A percentile compares a stretch with the other conserved stretches of the same genome.
Evolutionary conservation across 116 monocot species (phyloP).

Genomic region (Dioscorea cayenensis): DNA sequence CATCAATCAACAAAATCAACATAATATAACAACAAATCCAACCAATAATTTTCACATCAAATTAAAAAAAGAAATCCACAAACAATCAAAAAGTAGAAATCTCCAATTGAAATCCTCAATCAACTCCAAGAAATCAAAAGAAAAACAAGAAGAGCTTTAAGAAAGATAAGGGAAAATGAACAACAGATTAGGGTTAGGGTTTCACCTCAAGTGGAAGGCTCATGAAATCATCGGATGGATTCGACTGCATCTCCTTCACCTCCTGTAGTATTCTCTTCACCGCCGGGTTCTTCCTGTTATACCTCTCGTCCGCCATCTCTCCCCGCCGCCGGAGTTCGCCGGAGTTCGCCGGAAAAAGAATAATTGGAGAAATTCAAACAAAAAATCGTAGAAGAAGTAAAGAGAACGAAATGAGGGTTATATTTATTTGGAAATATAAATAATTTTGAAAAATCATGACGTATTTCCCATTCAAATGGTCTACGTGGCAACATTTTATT

Average conservation of each 20-base stretch:
- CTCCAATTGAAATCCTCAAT: not conserved
- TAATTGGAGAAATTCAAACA: no score
- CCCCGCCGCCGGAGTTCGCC: not conserved
- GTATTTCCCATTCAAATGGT: no score
- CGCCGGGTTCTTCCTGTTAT: slow-evolving; percentile 81
- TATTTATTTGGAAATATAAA: not conserved
- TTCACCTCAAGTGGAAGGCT: slow-evolving; percentile 85
- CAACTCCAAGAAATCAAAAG: not conserved
- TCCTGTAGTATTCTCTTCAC: slow-evolving; percentile 99
- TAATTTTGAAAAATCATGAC: no score
- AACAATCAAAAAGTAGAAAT: no score
- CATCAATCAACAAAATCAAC: no score
- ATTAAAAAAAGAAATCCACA: no score
- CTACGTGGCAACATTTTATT: no score
- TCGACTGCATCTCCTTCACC: slow-evolving; percentile 94
- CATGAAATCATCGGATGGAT: slow-evolving; percentile 91
- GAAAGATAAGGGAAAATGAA: not conserved
- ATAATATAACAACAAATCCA: no score
- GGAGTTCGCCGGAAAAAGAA: not conserved
- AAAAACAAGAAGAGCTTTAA: no score
- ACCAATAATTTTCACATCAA: no score
- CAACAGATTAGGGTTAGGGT: not conserved
- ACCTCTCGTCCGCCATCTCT: slow-evolving; percentile 64
- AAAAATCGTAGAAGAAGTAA: slow-evolving; percentile 5
- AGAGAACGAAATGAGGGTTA: slow-evolving; percentile 56